Conservation (phyloP, 2,329 filamentous ascomycete species). For the Fusarium nurragi region DNA sequence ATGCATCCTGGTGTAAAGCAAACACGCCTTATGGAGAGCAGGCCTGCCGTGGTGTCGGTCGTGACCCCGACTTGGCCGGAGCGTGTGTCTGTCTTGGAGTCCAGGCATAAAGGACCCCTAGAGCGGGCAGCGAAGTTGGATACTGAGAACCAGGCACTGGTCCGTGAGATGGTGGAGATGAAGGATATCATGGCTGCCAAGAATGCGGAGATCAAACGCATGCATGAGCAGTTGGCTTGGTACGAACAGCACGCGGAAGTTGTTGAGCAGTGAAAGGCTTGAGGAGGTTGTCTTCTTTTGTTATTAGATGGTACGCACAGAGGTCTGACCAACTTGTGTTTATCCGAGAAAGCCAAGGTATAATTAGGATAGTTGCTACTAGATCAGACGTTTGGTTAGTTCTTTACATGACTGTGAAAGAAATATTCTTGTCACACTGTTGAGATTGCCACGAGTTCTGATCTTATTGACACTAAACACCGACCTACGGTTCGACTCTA, state of each 20-base stretch:
- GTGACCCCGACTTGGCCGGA: conserved; percentile 46
- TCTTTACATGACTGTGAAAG: not conserved
- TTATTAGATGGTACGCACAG: not conserved
- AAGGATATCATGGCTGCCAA: conserved; percentile 30
- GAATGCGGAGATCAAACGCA: conserved; percentile 33
- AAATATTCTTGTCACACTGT: too few relatives aligned
- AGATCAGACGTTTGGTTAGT: not conserved
- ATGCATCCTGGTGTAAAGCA: conserved; percentile 56
- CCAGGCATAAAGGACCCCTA: conserved; percentile 37
- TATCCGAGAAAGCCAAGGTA: not conserved
- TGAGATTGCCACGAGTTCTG: too few relatives aligned
- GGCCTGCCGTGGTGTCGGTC: conserved; percentile 52
- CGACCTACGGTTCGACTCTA: too few relatives aligned
- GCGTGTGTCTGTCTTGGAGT: conserved; percentile 48
- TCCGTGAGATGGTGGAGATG: conserved; percentile 38
- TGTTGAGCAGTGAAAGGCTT: not conserved
- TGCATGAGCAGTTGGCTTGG: conserved; percentile 28
- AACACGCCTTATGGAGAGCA: conserved; percentile 57
- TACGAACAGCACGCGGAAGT: conserved; percentile 24
- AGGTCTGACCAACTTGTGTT: not conserved
- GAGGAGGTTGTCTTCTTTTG: not conserved
- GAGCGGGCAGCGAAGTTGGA: conserved; percentile 34
- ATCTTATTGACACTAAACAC: too few relatives aligned
- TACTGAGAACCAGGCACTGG: conserved; percentile 27
- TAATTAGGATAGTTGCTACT: not conserved